A percentile compares a stretch with the other conserved stretches of the same genome.
Conservation (phyloP, 441 rosid genomes). For the Croton setiger region DNA sequence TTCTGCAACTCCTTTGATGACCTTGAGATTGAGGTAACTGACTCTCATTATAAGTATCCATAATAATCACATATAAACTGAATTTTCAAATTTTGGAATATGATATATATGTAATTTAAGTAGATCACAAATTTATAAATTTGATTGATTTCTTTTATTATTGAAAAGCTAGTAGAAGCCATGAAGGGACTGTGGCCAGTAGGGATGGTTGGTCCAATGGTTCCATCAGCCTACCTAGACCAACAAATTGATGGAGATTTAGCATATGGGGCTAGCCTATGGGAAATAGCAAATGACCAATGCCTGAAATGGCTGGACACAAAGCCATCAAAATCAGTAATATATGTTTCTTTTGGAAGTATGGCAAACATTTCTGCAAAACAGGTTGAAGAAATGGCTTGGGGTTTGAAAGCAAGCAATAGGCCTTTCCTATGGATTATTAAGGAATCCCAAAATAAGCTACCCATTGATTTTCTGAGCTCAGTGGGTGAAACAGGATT, state of each 20-base stretch:
- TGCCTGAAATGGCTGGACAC: slow-evolving; percentile 41
- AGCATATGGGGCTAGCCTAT: slow-evolving; percentile 39
- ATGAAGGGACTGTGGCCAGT: slow-evolving; percentile 34
- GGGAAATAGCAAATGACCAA: slow-evolving; percentile 24
- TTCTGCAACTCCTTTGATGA: slow-evolving; percentile 43
- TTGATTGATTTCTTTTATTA: slow-evolving; percentile 3
- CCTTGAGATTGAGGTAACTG: slow-evolving; percentile 40
- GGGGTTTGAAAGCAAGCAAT: slow-evolving; percentile 43
- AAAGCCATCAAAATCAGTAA: slow-evolving; percentile 33
- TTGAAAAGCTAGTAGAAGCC: slow-evolving; percentile 31
- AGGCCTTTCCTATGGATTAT: slow-evolving; percentile 50
- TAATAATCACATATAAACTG: no score
- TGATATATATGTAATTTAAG: no score
- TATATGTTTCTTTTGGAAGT: slow-evolving; percentile 63
- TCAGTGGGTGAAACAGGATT: slow-evolving; percentile 40
- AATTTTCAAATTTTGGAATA: no score
- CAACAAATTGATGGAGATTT: slow-evolving; percentile 37
- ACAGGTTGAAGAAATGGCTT: slow-evolving; percentile 48
- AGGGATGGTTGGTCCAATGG: slow-evolving; percentile 39
- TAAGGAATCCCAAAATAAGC: slow-evolving; percentile 41
- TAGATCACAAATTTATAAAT: background rate
- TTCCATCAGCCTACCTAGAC: slow-evolving; percentile 46
- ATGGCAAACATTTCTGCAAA: slow-evolving; percentile 43
- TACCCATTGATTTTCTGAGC: slow-evolving; percentile 34
- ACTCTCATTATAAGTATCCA: background rate